phyloP scores from a whole-genome alignment of 2,329 filamentous ascomycete genomes.

The Stemphylium vesicarium region DNA sequence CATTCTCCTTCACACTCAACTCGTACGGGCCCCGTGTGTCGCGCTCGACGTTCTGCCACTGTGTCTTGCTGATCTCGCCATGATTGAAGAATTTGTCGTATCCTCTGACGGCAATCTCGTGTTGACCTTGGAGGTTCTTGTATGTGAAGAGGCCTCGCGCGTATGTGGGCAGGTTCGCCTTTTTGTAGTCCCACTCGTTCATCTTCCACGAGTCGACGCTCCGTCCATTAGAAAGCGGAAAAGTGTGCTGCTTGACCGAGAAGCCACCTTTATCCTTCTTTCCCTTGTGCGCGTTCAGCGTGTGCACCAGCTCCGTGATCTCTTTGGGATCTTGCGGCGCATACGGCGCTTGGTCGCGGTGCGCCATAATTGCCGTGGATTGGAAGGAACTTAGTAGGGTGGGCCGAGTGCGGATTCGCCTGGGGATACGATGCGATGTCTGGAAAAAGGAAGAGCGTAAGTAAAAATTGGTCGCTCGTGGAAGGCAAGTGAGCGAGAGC shows the following conservation, averaged over 20 bases:
- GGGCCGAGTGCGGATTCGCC: neutral
- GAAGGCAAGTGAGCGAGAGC: slow-evolving; percentile 15
- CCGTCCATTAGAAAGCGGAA: slow-evolving; percentile 69
- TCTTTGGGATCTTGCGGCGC: slow-evolving; percentile 72
- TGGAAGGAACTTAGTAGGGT: slow-evolving; percentile 3
- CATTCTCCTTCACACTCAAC: slow-evolving; percentile 96
- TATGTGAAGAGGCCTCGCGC: slow-evolving; percentile 95
- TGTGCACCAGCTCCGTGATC: slow-evolving; percentile 68
- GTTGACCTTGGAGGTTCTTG: slow-evolving; percentile 64
- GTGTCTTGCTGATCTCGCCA: slow-evolving; percentile 78
- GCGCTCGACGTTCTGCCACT: slow-evolving; percentile 78
- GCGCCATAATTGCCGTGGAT: slow-evolving; percentile 56
- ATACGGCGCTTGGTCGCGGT: slow-evolving; percentile 64
- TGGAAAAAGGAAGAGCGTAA: slow-evolving; percentile 21
- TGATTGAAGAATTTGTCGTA: slow-evolving; percentile 99
- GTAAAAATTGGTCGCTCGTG: slow-evolving; percentile 14
- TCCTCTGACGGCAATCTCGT: slow-evolving; percentile 84
- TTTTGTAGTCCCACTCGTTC: slow-evolving; percentile 96
- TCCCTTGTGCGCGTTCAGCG: slow-evolving; percentile 65
- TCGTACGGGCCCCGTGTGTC: slow-evolving; percentile 90
- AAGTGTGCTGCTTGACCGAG: slow-evolving; percentile 81
- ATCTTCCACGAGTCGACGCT: slow-evolving; percentile 90
- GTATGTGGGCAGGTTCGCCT: slow-evolving; percentile 82
- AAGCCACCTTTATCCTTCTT: slow-evolving; percentile 60
- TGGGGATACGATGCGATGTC: slow-evolving; percentile 4